phyloP scores from a whole-genome alignment of 352 stramenopile species.

The Pythium aquatile region DNA sequence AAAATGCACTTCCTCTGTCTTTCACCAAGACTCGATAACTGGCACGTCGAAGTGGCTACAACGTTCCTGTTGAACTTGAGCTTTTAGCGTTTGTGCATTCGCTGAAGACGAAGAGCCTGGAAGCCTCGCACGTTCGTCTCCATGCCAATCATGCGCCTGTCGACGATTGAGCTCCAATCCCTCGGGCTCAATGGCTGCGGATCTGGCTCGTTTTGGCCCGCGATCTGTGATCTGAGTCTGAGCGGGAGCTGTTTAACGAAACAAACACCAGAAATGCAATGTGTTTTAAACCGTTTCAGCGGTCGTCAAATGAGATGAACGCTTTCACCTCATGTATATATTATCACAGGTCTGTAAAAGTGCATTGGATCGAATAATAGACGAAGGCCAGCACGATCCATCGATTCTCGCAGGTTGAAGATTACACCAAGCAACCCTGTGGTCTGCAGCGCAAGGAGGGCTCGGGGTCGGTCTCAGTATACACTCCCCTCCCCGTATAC shows the following conservation, averaged over 20 bases:
- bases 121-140: not conserved
- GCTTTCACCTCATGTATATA: not conserved
- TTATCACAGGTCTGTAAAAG: not conserved
- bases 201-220: not conserved
- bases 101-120: not conserved
- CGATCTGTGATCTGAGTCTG: constrained; percentile 21
- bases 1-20: too few species aligned
- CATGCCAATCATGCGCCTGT: not conserved
- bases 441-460: constrained; percentile 7
- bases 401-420: constrained; percentile 4
- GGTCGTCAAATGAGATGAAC: not conserved
- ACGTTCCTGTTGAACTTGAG: too few species aligned
- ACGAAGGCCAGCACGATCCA: not conserved
- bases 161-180: not conserved
- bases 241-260: constrained; percentile 17
- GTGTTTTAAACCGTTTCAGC: constrained; percentile 21
- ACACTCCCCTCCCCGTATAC: not conserved
- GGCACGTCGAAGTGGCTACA: too few species aligned
- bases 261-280: constrained; percentile 6
- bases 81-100: not conserved
- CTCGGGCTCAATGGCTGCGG: not conserved
- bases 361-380: not conserved
- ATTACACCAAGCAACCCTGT: constrained; percentile 14
- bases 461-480: not conserved
- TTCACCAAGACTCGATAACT: too few species aligned